Conservation (phyloP, 2,329 filamentous ascomycete species). For the Talaromyces sp. region DNA sequence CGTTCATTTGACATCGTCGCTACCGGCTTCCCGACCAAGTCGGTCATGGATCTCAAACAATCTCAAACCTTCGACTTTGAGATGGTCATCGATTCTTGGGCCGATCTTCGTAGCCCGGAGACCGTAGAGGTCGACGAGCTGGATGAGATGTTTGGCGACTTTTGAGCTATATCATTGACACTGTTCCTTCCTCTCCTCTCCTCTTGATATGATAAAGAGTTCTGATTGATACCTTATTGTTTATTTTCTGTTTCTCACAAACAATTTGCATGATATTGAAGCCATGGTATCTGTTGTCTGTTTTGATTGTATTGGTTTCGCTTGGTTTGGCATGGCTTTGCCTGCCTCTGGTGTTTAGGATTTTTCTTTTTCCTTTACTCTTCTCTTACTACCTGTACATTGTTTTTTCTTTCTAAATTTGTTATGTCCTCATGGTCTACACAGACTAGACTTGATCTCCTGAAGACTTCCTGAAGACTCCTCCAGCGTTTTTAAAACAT, state of each 20-base stretch:
- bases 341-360: conserved; percentile 12
- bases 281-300: conserved; percentile 1
- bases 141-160: conserved; percentile 75
- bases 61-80: conserved; percentile 32
- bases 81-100: conserved; percentile 49
- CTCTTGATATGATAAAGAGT: conserved; percentile 16
- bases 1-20: conserved; percentile 39
- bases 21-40: conserved; percentile 26
- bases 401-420: background rate
- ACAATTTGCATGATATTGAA: conserved; percentile 13
- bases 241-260: conserved; percentile 16
- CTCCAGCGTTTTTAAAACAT: conserved; percentile 4
- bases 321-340: conserved; percentile 12
- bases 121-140: conserved; percentile 89
- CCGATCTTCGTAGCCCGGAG: conserved; percentile 68
- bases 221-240: conserved; percentile 10
- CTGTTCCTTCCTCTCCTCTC: conserved; percentile 2
- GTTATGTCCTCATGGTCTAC: background rate
- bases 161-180: conserved; percentile 41
- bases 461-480: background rate
- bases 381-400: conserved; percentile 5
- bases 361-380: conserved; percentile 17
- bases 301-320: conserved; percentile 8
- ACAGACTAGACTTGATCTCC: background rate
- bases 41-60: conserved; percentile 41